These are phyloP conservation scores for Pelargonium fulgidum DNA, from an alignment of 441 rosid genomes.

Conservation along the genomic window DNA sequence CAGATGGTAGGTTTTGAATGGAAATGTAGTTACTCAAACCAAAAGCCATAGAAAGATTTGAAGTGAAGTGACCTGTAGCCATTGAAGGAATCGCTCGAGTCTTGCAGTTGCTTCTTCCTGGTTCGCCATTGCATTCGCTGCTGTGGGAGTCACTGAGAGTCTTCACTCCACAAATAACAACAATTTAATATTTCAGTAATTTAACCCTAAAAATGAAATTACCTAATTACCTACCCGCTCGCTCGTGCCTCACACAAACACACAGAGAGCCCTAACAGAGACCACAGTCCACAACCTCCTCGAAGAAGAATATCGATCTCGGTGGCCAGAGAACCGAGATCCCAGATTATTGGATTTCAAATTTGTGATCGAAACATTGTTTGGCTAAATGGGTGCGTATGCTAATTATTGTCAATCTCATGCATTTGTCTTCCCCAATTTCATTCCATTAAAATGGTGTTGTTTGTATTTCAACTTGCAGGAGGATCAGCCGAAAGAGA, in stretches of 20 bases:
- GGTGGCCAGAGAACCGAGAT: too few relatives aligned
- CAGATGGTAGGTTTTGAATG: not conserved
- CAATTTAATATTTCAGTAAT: too few relatives aligned
- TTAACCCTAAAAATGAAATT: too few relatives aligned
- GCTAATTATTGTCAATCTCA: not conserved
- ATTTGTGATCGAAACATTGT: too few relatives aligned
- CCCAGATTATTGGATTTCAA: too few relatives aligned
- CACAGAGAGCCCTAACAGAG: too few relatives aligned
- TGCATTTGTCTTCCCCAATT: not conserved
- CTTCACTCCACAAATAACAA: too few relatives aligned
- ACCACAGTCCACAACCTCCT: too few relatives aligned
- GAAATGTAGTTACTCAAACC: not conserved
- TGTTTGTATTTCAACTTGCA: not conserved
- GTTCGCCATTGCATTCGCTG: slow-evolving; percentile 32
- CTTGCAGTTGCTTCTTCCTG: slow-evolving; percentile 48
- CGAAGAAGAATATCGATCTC: too few relatives aligned
- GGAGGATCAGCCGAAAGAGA: not conserved
- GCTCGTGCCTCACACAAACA: too few relatives aligned
- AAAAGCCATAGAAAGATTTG: not conserved
- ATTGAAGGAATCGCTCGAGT: slow-evolving; percentile 48
- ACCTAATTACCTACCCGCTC: too few relatives aligned
- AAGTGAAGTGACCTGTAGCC: slow-evolving; percentile 52
- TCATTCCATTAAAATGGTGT: not conserved
- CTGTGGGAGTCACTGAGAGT: too few relatives aligned
- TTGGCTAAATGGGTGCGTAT: not conserved